Conservation (phyloP, 75 land plant genomes). For the Sequoiadendron giganteum region DNA sequence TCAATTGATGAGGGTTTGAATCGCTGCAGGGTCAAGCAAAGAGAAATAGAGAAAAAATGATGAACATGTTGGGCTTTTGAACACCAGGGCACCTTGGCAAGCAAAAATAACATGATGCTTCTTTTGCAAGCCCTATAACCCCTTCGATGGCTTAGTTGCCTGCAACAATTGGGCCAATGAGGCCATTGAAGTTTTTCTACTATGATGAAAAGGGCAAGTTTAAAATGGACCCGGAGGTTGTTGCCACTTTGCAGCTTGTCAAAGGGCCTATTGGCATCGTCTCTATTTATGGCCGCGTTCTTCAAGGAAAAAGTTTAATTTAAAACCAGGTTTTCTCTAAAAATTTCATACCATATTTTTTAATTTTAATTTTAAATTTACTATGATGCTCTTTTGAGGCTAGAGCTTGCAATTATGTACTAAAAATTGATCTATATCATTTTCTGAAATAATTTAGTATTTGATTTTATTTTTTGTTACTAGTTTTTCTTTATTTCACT, state of each 20-base stretch:
- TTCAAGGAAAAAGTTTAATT: conserved; percentile 96
- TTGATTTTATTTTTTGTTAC: not conserved
- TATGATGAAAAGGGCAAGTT: conserved; percentile 81
- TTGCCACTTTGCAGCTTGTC: conserved; percentile 86
- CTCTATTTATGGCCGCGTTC: conserved; percentile 96
- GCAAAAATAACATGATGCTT: conserved; percentile 15
- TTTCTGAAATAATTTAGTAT: not conserved
- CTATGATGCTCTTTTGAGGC: not conserved
- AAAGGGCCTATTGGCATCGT: conserved; percentile 95
- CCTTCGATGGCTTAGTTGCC: conserved; percentile 15
- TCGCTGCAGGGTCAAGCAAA: not conserved
- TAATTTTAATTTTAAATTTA: not conserved
- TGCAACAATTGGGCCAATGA: conserved; percentile 41
- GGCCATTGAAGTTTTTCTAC: conserved; percentile 84
- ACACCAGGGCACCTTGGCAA: conserved; percentile 10
- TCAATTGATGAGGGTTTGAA: not conserved
- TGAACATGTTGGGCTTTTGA: conserved; percentile 33
- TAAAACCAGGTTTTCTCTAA: conserved; percentile 69
- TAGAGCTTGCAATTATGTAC: not conserved
- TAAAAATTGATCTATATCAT: not conserved
- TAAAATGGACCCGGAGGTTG: conserved; percentile 93
- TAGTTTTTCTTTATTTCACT: too few species aligned
- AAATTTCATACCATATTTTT: not conserved
- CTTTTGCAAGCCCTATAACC: conserved; percentile 15
- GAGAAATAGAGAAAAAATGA: conserved; percentile 19